A percentile compares a stretch with the other conserved stretches of the same genome.
Conservation (phyloP, 1,284 basidiomycete genomes). For the Stygiomarasmius scandens region DNA sequence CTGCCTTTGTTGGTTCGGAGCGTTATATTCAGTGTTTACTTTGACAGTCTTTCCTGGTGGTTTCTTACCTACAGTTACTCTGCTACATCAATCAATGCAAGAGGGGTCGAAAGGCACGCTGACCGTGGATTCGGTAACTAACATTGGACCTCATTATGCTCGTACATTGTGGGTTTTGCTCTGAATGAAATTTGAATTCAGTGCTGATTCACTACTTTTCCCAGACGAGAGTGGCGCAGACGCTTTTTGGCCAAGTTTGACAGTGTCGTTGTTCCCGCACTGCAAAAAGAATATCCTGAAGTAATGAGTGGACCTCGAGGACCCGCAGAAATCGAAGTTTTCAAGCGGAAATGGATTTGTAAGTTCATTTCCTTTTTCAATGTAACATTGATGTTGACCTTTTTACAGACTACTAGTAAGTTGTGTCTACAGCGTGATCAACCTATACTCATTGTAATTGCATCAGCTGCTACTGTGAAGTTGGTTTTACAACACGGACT, state of each 20-base stretch:
- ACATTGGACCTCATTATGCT: conserved; percentile 83
- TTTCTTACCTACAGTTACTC: conserved; percentile 70
- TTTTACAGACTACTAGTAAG: conserved; percentile 45
- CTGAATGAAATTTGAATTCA: no score
- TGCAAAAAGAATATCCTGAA: conserved; percentile 65
- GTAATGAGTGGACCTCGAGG: conserved; percentile 50
- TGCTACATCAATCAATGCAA: conserved; percentile 58
- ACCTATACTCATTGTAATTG: conserved; percentile 17
- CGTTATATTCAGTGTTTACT: conserved; percentile 4
- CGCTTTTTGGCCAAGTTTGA: conserved; percentile 73
- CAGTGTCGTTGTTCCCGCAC: conserved; percentile 59
- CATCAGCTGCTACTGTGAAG: conserved; percentile 74
- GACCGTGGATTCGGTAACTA: conserved; percentile 72
- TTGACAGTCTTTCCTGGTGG: conserved; percentile 74
- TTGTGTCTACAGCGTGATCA: conserved; percentile 7
- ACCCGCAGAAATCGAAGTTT: conserved; percentile 69
- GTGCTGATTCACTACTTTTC: no score
- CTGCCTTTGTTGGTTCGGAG: not conserved
- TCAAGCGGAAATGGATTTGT: conserved; percentile 83
- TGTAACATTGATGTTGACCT: not conserved
- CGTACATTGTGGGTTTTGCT: no score
- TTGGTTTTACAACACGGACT: conserved; percentile 71
- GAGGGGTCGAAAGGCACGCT: conserved; percentile 61
- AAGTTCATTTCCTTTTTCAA: conserved; percentile 31
- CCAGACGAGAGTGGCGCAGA: conserved; percentile 78